Base-by-base conservation (phyloP, 352 stramenopile species). In the Pythium grandisporangium region DNA sequence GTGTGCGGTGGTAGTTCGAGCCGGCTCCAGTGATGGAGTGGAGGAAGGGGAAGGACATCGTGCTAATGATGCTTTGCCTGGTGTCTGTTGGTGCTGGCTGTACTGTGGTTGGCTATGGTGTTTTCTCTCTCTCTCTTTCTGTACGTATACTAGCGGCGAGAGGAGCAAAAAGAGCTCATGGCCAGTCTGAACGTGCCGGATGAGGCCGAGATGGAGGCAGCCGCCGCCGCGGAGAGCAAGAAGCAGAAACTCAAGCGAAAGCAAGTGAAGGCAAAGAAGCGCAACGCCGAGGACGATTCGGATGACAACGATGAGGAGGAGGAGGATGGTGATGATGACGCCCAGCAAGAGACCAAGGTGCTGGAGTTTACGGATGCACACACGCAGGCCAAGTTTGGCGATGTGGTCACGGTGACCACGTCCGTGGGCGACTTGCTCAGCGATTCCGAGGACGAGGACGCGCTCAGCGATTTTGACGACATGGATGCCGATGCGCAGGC, bases 341-440 rank as follows among this genome's bases (percentile, higher is more conserved):
- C 41, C 19, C 11, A 6, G 3, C 33, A 14, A 13, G 40, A 46
- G 42, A 83, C 64, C 7, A 66, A 88, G 17, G 71, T 92, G 37
- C 61, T 85, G 57, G 73, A 70, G 7, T 93, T 89, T 44, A 71
- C 76, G 30, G 81, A 93, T 30, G 72, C 63, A 48, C 78, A 89
- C 54, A 93, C 81, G 23, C 73, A 91, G 61, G 65, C 59, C 27
- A 90, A 92, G 54, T 93, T 92, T 36, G 81, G 81, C 26, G 70
- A 92, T 37, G 75, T 90, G 21, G 81, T 93, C 45, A 93, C 78
- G 11, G 78, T 93, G 52, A 89, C 70, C 30, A 93, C 81, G 37
- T 85, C 68, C 2, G 62, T 93, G 2, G 81, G 76, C 16, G 76
- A 84, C 27, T 51, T 93, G 12, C 56, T 77, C 55, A 90, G 77